Percentiles rank a stretch among this genome's conserved stretches.
These are phyloP conservation scores for Coemansia sp. DNA, from an alignment of 192 early-diverging fungal genomes.

Conservation along the genomic window DNA sequence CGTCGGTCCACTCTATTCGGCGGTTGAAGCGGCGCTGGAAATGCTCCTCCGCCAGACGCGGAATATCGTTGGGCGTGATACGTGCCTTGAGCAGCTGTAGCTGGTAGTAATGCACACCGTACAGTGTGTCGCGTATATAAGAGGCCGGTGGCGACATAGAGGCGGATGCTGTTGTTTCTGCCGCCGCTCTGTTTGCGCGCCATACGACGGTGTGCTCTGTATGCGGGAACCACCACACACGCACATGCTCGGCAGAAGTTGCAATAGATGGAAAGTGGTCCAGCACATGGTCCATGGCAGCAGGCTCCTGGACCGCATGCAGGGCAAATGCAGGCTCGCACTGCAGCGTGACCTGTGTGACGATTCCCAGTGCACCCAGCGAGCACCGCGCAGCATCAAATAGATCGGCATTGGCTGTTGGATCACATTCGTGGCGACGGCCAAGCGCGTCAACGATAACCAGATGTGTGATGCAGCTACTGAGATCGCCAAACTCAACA, in stretches of 20 bases:
- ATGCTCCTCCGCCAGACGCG: conserved; percentile 48
- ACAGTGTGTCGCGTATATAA: conserved; percentile 25
- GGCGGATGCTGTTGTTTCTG: conserved; percentile 3
- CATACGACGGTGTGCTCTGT: conserved; percentile 69
- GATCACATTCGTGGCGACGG: conserved; percentile 56
- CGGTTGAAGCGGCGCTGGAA: conserved; percentile 58
- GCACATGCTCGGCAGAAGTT: conserved; percentile 69
- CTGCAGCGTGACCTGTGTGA: conserved; percentile 66
- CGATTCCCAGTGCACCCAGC: conserved; percentile 68
- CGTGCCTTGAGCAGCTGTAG: conserved; percentile 58
- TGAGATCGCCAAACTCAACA: conserved; percentile 60
- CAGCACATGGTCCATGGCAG: conserved; percentile 58
- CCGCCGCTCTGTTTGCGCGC: conserved; percentile 62
- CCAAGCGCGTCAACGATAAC: conserved; percentile 65
- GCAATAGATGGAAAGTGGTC: conserved; percentile 55
- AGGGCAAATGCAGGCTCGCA: conserved; percentile 65
- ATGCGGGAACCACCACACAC: conserved; percentile 81
- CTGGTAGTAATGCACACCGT: conserved; percentile 54
- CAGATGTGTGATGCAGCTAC: conserved; percentile 58
- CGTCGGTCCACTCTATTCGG: conserved; percentile 58
- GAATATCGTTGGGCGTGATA: conserved; percentile 19
- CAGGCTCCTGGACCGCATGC: conserved; percentile 67
- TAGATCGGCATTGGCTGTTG: conserved; percentile 48
- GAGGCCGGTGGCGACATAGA: conserved; percentile 10
- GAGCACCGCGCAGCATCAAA: conserved; percentile 70